Base-by-base conservation (phyloP, 495 filamentous ascomycete species). In the Daldinia vernicosa region DNA sequence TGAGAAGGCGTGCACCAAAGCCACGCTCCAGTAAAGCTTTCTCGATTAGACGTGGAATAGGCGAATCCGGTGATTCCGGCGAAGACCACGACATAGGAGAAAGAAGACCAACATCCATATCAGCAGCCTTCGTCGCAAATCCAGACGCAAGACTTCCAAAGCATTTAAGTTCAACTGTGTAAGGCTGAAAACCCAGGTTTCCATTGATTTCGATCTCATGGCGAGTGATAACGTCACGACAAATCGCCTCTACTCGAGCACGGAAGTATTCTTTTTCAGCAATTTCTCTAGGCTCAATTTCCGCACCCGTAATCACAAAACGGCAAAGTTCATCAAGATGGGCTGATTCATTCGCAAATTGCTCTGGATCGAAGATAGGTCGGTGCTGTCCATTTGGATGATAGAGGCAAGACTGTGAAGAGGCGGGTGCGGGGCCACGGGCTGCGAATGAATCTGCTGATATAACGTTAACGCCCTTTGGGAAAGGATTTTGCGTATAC, bases 111-210 rank as follows among this genome's bases (percentile, higher is more conserved):
- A 93, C 81, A 76, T 93, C 92, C 87, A 94, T 90, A 72, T 93
- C 91, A 1, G 92, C 90, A 9, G 84, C 85, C 75, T 87, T 88
- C 6, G 88, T 90, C 6, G 91, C 91, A 75, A 93, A 93, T 0
- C 90, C 91, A 9, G 90, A 91, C 9, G 82, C 83, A 45, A 93
- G 82, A 70, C 92, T 93, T 2, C 92, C 92, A 69, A 92, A 93
- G 65, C 87, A 89, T 64, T 85, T 84, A 6, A 94, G 79, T 35
- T 86, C 80, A 3, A 93, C 86, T 39, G 80, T 80, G 11, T 75
- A 66, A 8, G 84, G 63, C 56, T 84, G 79, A 66, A 91, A 88
- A 26, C 62, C 56, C 0, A 32, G 28, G 4, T 67, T 32, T 24
- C 75, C 67, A n/a, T 80, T 77, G 6, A 72, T 32, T 24, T 80